Conservation (phyloP, 805 yeast genomes). For the Groenewaldozyma salmanticensis region DNA sequence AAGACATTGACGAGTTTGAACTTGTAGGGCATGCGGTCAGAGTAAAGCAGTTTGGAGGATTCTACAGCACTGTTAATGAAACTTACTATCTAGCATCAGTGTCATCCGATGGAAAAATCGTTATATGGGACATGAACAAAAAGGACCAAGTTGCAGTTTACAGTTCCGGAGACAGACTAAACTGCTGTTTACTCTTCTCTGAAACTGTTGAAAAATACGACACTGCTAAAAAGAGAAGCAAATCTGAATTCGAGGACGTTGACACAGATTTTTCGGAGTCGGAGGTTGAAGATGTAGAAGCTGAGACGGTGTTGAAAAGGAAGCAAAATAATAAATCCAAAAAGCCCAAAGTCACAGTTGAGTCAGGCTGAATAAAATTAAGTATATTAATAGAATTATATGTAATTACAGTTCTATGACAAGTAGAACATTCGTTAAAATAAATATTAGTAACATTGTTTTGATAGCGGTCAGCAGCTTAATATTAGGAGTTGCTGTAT, state of each 20-base stretch:
- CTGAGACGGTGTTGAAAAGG: constrained; percentile 6
- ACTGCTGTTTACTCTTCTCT: constrained; percentile 63
- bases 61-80: constrained; percentile 24
- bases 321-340: constrained; percentile 16
- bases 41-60: constrained; percentile 64
- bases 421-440: background rate
- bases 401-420: background rate
- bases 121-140: constrained; percentile 68
- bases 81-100: constrained; percentile 60
- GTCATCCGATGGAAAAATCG: constrained; percentile 88
- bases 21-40: constrained; percentile 78
- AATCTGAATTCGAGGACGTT: constrained; percentile 70
- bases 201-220: constrained; percentile 68
- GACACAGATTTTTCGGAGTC: constrained; percentile 28
- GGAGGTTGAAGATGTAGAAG: constrained; percentile 21
- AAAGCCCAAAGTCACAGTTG: constrained; percentile 21
- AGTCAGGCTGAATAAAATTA: constrained; percentile 5
- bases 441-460: background rate
- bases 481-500: no score
- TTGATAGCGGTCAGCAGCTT: no score
- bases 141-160: constrained; percentile 84
- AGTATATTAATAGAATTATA: background rate
- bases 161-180: constrained; percentile 82
- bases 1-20: constrained; percentile 30
- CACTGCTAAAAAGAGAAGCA: constrained; percentile 60